phyloP scores from a whole-genome alignment of 805 yeast genomes.

The Suhomyces pyralidae region DNA sequence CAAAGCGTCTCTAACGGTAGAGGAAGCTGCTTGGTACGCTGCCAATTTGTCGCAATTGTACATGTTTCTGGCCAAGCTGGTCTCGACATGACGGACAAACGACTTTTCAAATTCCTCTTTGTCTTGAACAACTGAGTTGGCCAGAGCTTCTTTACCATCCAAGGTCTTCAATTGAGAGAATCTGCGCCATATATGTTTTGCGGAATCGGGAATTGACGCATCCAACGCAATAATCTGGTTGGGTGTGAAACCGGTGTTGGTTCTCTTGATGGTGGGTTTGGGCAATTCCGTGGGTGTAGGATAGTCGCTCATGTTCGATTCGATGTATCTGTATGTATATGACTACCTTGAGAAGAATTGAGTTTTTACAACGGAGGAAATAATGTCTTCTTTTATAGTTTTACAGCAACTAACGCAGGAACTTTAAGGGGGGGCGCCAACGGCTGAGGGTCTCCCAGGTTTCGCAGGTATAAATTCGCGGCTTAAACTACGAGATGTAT shows the following conservation, averaged over 20 bases:
- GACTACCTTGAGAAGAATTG: not conserved
- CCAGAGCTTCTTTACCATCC: conserved; percentile 14
- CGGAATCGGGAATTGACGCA: conserved; percentile 72
- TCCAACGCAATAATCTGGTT: conserved; percentile 83
- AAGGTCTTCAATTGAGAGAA: conserved; percentile 47
- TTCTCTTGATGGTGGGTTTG: conserved; percentile 55
- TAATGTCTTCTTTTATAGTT: not conserved
- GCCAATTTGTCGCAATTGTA: conserved; percentile 91
- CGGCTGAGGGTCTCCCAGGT: not conserved
- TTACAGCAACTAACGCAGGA: not conserved
- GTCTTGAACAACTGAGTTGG: conserved; percentile 20
- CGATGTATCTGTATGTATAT: not conserved
- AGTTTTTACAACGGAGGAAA: not conserved
- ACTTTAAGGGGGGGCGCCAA: conserved; percentile 1
- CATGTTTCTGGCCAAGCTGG: conserved; percentile 84
- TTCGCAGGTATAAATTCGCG: not conserved
- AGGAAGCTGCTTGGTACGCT: conserved; percentile 87
- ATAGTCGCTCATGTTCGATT: conserved; percentile 30
- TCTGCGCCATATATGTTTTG: conserved; percentile 75
- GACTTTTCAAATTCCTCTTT: conserved; percentile 60
- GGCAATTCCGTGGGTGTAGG: conserved; percentile 39
- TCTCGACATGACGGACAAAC: conserved; percentile 85
- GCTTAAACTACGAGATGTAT: not conserved
- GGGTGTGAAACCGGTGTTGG: conserved; percentile 88
- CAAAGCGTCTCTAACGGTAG: conserved; percentile 72